Evolutionary conservation across 2,329 filamentous ascomycete genomes (phyloP).

Genomic region (Aciculosporium take): DNA sequence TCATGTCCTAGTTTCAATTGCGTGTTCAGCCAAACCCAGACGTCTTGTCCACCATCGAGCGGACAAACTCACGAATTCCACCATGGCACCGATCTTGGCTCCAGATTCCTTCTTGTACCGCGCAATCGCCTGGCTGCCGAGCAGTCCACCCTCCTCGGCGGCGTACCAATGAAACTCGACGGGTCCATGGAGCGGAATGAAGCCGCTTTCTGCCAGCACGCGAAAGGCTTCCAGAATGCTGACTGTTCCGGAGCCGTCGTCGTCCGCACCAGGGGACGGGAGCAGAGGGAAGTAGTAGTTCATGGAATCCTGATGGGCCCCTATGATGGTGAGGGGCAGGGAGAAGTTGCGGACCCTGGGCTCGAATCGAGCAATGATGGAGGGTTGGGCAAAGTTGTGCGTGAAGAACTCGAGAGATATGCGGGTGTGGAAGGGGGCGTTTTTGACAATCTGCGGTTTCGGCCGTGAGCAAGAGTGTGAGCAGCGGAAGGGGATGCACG

Average conservation of each 20-base stretch:
- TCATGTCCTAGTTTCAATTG: constrained; percentile 24
- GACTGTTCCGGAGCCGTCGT: constrained; percentile 35
- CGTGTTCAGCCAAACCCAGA: constrained; percentile 30
- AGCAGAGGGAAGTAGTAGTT: constrained; percentile 26
- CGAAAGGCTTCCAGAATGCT: constrained; percentile 33
- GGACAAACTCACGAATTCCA: constrained; percentile 33
- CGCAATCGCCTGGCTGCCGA: constrained; percentile 54
- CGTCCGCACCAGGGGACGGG: constrained; percentile 33
- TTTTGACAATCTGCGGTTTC: constrained; percentile 16
- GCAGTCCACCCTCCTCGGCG: constrained; percentile 33
- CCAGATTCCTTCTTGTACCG: constrained; percentile 47
- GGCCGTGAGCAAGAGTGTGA: not conserved
- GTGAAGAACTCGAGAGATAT: constrained; percentile 27
- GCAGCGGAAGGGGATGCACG: not conserved
- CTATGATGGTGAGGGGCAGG: constrained; percentile 27
- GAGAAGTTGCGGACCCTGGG: constrained; percentile 22
- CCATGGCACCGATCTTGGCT: constrained; percentile 56
- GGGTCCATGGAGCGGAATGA: constrained; percentile 35
- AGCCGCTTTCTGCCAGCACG: constrained; percentile 27
- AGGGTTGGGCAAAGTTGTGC: constrained; percentile 30
- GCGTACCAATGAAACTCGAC: constrained; percentile 39
- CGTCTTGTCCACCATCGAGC: no score
- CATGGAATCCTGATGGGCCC: constrained; percentile 34
- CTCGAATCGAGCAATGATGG: constrained; percentile 33
- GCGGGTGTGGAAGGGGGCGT: constrained; percentile 21